Percentiles rank a stretch among this genome's conserved stretches.
Evolutionary conservation across 2,329 filamentous ascomycete species (phyloP).

Genomic region (Blumeriella jaapii): DNA sequence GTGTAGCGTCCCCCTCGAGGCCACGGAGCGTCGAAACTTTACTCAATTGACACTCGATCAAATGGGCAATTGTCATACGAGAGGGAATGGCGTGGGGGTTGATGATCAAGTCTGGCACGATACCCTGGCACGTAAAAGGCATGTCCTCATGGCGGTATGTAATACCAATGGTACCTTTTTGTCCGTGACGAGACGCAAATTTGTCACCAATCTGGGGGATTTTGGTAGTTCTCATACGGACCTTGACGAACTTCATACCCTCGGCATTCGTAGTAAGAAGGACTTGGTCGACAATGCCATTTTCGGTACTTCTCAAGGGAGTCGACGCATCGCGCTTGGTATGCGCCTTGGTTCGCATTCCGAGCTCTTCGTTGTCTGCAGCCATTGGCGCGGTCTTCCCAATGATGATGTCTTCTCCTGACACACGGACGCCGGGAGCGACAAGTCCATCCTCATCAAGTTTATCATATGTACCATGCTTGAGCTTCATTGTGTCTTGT

Average conservation of each 20-base stretch:
- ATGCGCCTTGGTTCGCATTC: constrained; percentile 80
- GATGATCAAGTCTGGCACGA: constrained; percentile 93
- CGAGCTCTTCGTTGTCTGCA: constrained; percentile 84
- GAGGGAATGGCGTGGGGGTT: constrained; percentile 99
- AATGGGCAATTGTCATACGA: constrained; percentile 99
- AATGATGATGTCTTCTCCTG: constrained; percentile 97
- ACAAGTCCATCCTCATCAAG: constrained; percentile 94
- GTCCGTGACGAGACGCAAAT: constrained; percentile 96
- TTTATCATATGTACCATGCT: constrained; percentile 95
- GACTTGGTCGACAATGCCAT: constrained; percentile 90
- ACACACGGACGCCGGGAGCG: constrained; percentile 84
- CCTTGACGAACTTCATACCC: constrained; percentile 91
- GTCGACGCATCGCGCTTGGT: constrained; percentile 94
- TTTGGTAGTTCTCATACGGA: constrained; percentile 94
- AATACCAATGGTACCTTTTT: constrained; percentile 98
- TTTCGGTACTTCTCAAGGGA: constrained; percentile 87
- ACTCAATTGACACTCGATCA: constrained; percentile 96
- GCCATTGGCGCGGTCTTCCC: constrained; percentile 95
- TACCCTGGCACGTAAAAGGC: constrained; percentile 88
- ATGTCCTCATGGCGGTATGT: constrained; percentile 97
- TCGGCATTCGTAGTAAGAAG: constrained; percentile 91
- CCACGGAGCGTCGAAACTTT: constrained; percentile 92
- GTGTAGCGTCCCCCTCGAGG: constrained; percentile 92
- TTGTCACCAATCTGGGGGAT: constrained; percentile 98
- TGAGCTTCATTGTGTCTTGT: constrained; percentile 77